Conservation (phyloP, 2,329 filamentous ascomycete species). For the Penicillium sclerotigenum region DNA sequence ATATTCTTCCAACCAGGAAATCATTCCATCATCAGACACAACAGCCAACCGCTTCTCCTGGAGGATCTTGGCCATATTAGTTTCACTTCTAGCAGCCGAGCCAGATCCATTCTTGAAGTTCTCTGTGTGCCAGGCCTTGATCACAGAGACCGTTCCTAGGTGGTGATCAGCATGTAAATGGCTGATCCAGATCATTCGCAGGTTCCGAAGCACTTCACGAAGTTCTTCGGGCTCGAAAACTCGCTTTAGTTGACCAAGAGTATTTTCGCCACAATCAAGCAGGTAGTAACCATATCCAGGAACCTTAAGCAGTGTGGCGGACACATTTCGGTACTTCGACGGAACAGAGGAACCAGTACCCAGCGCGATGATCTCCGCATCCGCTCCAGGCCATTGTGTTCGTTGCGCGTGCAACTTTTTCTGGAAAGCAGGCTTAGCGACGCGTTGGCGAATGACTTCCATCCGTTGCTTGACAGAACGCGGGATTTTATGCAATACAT, state of each 20-base stretch:
- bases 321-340: slow-evolving; percentile 94
- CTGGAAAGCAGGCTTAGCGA: slow-evolving; percentile 32
- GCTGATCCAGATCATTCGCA: slow-evolving; percentile 86
- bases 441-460: slow-evolving; percentile 24
- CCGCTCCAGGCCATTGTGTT: slow-evolving; percentile 65
- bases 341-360: slow-evolving; percentile 89
- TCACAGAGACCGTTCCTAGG: slow-evolving; percentile 75
- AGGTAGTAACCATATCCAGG: slow-evolving; percentile 85
- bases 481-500: slow-evolving; percentile 26
- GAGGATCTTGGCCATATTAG: slow-evolving; percentile 37
- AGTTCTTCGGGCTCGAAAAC: slow-evolving; percentile 65
- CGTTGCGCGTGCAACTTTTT: slow-evolving; percentile 47
- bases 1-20: slow-evolving; percentile 76
- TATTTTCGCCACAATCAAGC: slow-evolving; percentile 89
- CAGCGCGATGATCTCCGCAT: slow-evolving; percentile 80
- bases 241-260: slow-evolving; percentile 79
- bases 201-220: slow-evolving; percentile 67
- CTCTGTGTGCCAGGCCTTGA: slow-evolving; percentile 72
- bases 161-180: slow-evolving; percentile 97
- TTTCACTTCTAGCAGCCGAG: slow-evolving; percentile 41
- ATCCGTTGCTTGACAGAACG: slow-evolving; percentile 31
- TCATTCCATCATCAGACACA: slow-evolving; percentile 68
- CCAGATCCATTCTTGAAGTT: slow-evolving; percentile 42
- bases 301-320: slow-evolving; percentile 77
- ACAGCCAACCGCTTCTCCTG: slow-evolving; percentile 56